phyloP scores from a whole-genome alignment of 805 yeast genomes.

The Lipomyces yamanashiensis region DNA sequence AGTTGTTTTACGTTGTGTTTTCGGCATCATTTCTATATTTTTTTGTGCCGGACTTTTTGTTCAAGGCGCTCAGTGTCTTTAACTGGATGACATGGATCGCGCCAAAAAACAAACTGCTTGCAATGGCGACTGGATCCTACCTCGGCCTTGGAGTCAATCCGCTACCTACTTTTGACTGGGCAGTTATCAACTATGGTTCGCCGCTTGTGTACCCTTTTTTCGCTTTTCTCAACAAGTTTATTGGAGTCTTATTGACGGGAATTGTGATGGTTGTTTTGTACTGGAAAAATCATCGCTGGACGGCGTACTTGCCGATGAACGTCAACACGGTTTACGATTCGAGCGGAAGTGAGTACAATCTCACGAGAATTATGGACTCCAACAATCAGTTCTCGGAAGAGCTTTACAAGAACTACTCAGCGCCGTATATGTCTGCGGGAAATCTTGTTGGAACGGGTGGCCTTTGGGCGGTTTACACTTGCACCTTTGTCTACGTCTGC shows the following conservation, averaged over 20 bases:
- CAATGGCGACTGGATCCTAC: slow-evolving; percentile 54
- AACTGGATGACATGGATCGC: slow-evolving; percentile 63
- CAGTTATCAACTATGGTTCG: slow-evolving; percentile 8
- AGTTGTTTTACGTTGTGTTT: slow-evolving; percentile 55
- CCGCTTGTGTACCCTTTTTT: slow-evolving; percentile 48
- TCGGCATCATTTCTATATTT: slow-evolving; percentile 53
- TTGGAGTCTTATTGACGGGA: slow-evolving; percentile 46
- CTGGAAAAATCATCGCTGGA: slow-evolving; percentile 57
- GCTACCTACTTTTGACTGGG: slow-evolving; percentile 52
- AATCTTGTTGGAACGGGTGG: slow-evolving; percentile 48
- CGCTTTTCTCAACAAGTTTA: slow-evolving; percentile 44
- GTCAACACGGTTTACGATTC: slow-evolving; percentile 46
- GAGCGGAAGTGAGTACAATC: slow-evolving; percentile 49
- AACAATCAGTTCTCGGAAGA: slow-evolving; percentile 52
- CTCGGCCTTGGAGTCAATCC: slow-evolving; percentile 50
- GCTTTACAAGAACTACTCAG: slow-evolving; percentile 56
- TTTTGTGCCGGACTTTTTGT: slow-evolving; percentile 67
- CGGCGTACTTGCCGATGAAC: slow-evolving; percentile 57
- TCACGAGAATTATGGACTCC: slow-evolving; percentile 52
- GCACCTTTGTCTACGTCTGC: slow-evolving; percentile 19
- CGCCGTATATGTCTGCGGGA: slow-evolving; percentile 64
- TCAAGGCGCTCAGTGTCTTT: slow-evolving; percentile 63
- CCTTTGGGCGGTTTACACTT: slow-evolving; percentile 23
- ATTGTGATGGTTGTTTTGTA: slow-evolving; percentile 44
- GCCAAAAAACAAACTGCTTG: slow-evolving; percentile 56